Percentiles rank a stretch among this genome's conserved stretches.
Conservation (phyloP, 106 monocot species). For the Phalaenopsis equestris region DNA sequence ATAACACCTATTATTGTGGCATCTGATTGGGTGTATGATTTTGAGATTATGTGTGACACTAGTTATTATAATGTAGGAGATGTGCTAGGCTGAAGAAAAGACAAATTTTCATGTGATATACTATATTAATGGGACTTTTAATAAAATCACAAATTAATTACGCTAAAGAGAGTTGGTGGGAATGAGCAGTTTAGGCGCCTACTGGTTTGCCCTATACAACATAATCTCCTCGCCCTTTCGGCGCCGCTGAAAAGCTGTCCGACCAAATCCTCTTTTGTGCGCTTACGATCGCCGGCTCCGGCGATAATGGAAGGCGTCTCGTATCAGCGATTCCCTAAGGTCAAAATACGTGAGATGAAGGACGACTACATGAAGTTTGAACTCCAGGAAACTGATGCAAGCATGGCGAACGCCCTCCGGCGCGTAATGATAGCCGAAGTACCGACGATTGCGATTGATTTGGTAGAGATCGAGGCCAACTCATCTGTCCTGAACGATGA, state of each 20-base stretch:
- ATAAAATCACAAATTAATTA: too few relatives aligned
- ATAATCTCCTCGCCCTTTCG: too few relatives aligned
- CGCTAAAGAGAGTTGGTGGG: too few relatives aligned
- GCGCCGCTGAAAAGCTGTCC: background rate
- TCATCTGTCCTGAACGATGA: constrained; percentile 95
- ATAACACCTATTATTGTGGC: too few relatives aligned
- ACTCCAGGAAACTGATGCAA: constrained; percentile 79
- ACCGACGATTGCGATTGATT: constrained; percentile 90
- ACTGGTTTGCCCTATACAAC: background rate
- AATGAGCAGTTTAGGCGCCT: too few relatives aligned
- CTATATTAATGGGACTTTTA: too few relatives aligned
- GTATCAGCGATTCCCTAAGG: constrained; percentile 71
- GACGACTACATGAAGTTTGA: constrained; percentile 92
- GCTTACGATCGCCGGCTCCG: background rate
- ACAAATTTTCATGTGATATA: too few relatives aligned
- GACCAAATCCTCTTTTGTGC: too few relatives aligned
- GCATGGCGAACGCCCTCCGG: constrained; percentile 93
- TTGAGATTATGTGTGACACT: too few relatives aligned
- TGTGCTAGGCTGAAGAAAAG: too few relatives aligned
- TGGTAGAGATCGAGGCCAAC: constrained; percentile 92
- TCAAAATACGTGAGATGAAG: constrained; percentile 76
- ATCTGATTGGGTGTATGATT: too few relatives aligned
- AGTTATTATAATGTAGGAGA: too few relatives aligned
- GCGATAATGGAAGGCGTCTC: constrained; percentile 26
- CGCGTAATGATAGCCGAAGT: constrained; percentile 94